phyloP scores from a whole-genome alignment of 257 asterid species.

The Craterostigma plantagineum region DNA sequence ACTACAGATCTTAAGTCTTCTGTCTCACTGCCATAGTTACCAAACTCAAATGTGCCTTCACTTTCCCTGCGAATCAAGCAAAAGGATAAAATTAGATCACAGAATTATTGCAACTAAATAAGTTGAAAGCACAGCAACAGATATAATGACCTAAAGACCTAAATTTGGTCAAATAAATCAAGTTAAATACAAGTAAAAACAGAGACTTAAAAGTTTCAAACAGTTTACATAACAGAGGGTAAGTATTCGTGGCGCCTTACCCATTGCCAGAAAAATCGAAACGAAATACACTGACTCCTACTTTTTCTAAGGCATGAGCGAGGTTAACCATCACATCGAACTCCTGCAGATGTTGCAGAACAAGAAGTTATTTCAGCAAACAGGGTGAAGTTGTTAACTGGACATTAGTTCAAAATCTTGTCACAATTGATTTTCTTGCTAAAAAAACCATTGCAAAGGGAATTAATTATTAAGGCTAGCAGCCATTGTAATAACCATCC shows the following conservation, averaged over 20 bases:
- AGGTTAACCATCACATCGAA: slow-evolving; percentile 20
- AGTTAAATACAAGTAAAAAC: too few relatives aligned
- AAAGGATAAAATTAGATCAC: too few relatives aligned
- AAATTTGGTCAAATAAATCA: too few relatives aligned
- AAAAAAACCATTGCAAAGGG: too few relatives aligned
- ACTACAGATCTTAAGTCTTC: slow-evolving; percentile 69
- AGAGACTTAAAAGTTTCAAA: too few relatives aligned
- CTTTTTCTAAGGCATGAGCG: slow-evolving; percentile 45
- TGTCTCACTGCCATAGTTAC: slow-evolving; percentile 46
- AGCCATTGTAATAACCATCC: too few relatives aligned
- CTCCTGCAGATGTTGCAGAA: slow-evolving; percentile 16
- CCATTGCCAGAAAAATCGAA: slow-evolving; percentile 94
- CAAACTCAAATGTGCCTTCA: slow-evolving; percentile 64
- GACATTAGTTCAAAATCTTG: too few relatives aligned
- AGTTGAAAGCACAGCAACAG: not conserved
- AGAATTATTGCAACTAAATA: not conserved
- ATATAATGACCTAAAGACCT: too few relatives aligned
- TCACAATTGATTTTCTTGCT: too few relatives aligned
- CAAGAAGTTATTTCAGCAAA: slow-evolving; percentile 1
- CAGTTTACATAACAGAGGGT: too few relatives aligned
- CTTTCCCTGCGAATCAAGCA: slow-evolving; percentile 51
- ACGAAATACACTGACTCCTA: slow-evolving; percentile 58
- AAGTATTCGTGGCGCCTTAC: slow-evolving; percentile 16
- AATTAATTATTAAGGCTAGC: too few relatives aligned
- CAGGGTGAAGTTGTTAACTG: slow-evolving; percentile 2